These are phyloP conservation scores for Akanthomyces muscarius DNA, from an alignment of 2,329 filamentous ascomycete genomes.

Conservation along the genomic window DNA sequence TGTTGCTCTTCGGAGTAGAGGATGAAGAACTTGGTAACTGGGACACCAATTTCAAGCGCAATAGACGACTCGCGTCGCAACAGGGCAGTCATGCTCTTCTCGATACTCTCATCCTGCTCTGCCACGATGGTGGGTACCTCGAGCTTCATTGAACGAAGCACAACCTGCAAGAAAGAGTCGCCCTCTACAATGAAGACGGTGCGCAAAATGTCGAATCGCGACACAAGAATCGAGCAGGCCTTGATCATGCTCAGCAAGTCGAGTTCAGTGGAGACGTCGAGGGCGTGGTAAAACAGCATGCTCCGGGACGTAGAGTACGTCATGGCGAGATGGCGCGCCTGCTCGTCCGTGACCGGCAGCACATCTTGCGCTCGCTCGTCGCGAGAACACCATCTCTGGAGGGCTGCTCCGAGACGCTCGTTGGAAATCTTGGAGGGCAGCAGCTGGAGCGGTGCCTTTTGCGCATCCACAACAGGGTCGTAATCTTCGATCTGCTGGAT, in stretches of 20 bases:
- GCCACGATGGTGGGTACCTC: neutral
- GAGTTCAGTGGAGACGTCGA: neutral
- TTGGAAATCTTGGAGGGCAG: slow-evolving; percentile 21
- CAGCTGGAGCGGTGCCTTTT: neutral
- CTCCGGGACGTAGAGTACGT: slow-evolving; percentile 6
- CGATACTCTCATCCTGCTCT: neutral
- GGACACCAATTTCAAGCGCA: neutral
- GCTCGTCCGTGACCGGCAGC: slow-evolving; percentile 2
- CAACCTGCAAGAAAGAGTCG: slow-evolving; percentile 4
- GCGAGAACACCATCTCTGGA: slow-evolving; percentile 48
- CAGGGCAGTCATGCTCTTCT: neutral
- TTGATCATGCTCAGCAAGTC: neutral
- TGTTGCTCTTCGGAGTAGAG: slow-evolving; percentile 1
- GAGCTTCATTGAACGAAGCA: neutral
- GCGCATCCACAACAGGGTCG: slow-evolving; percentile 5
- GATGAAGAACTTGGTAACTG: slow-evolving; percentile 7
- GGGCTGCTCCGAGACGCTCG: slow-evolving; percentile 33
- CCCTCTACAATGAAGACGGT: slow-evolving; percentile 9
- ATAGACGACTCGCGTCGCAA: neutral
- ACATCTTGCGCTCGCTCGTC: slow-evolving; percentile 37
- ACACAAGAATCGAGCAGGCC: slow-evolving; percentile 1
- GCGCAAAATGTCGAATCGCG: slow-evolving; percentile 4
- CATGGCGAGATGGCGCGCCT: slow-evolving; percentile 2
- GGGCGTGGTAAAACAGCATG: slow-evolving; percentile 1
- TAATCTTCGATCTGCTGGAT: slow-evolving; percentile 32